Evolutionary conservation across 441 rosid genomes (phyloP).

Genomic region (Mallotus repandus): DNA sequence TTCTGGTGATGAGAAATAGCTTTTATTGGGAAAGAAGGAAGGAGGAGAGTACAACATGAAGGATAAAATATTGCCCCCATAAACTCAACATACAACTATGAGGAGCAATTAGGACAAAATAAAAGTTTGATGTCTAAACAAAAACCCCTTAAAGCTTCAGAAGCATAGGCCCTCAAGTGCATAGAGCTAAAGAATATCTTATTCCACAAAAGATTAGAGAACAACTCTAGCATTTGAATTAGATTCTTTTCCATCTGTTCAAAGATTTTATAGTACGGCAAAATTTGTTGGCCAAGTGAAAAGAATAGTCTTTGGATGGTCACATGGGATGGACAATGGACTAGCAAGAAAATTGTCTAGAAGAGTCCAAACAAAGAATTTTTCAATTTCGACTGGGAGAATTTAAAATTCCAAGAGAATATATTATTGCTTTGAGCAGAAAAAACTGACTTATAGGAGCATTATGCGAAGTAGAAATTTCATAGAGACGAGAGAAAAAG

Average conservation of each 20-base stretch:
- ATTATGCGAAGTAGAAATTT: neutral
- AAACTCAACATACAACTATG: neutral
- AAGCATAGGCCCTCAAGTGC: neutral
- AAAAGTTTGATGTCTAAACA: neutral
- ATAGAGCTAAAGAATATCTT: neutral
- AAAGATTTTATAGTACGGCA: neutral
- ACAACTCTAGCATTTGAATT: neutral
- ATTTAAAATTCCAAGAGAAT: neutral
- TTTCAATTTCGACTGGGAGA: neutral
- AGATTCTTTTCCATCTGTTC: neutral
- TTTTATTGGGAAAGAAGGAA: neutral
- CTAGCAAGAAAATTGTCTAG: neutral
- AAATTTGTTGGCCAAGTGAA: neutral
- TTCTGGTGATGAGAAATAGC: neutral
- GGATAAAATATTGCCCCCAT: neutral
- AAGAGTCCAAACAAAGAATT: neutral
- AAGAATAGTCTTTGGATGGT: neutral
- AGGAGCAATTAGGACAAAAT: neutral
- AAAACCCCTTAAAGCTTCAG: neutral
- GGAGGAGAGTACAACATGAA: neutral
- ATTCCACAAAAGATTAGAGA: neutral
- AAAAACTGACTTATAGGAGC: neutral
- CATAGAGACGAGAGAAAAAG: neutral
- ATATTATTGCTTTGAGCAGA: neutral
- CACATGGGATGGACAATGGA: neutral